A percentile compares a stretch with the other conserved stretches of the same genome.
phyloP scores from a whole-genome alignment of 2,329 filamentous ascomycete genomes.

The Ustilaginoidea virens region DNA sequence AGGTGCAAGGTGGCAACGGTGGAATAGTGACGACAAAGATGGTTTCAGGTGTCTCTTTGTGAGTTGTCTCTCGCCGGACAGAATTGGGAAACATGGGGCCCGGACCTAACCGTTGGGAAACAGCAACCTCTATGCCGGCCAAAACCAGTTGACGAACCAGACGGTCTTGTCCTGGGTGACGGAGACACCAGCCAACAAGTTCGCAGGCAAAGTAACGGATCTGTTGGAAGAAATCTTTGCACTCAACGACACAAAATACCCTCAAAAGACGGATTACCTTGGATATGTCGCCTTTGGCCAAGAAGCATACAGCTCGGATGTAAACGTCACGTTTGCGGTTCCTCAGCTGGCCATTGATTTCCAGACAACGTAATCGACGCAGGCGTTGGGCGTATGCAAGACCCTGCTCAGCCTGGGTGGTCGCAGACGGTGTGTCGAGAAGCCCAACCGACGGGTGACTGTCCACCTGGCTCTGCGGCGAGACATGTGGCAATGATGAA shows the following conservation, averaged over 20 bases:
- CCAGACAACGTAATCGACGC: slow-evolving; percentile 3
- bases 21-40: slow-evolving; percentile 18
- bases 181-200: slow-evolving; percentile 17
- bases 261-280: slow-evolving; percentile 27
- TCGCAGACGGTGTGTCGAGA: too few relatives aligned
- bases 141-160: slow-evolving; percentile 22
- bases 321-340: slow-evolving; percentile 29
- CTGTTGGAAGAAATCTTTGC: slow-evolving; percentile 25
- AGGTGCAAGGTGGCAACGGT: slow-evolving; percentile 3
- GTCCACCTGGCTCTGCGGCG: too few relatives aligned
- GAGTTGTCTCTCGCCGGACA: too few relatives aligned
- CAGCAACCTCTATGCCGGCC: slow-evolving; percentile 25
- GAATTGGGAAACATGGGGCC: too few relatives aligned
- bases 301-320: slow-evolving; percentile 27
- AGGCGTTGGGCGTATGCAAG: too few relatives aligned
- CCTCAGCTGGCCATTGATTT: slow-evolving; percentile 3
- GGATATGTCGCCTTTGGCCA: slow-evolving; percentile 36
- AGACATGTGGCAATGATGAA: too few relatives aligned
- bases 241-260: slow-evolving; percentile 18
- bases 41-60: slow-evolving; percentile 28
- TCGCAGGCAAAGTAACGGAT: slow-evolving; percentile 29
- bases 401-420: too few relatives aligned
- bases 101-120: too few relatives aligned
- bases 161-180: slow-evolving; percentile 36
- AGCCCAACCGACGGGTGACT: too few relatives aligned